Conservation (phyloP, 352 stramenopile genomes). For the Phytophthora chlamydospora region DNA sequence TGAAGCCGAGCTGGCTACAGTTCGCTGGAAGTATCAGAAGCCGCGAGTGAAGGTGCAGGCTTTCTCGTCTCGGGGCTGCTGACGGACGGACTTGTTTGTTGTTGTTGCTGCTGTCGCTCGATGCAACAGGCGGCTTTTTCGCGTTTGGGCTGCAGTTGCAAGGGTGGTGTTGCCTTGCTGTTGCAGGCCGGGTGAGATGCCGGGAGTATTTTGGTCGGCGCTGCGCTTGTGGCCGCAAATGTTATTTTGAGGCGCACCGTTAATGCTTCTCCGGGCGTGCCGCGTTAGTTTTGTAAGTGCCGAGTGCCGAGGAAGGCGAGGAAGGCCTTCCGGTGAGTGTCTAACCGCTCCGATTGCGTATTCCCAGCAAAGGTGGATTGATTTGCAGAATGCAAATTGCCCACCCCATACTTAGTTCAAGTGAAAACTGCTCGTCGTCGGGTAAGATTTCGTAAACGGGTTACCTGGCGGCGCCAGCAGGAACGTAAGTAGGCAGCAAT, state of each 20-base stretch:
- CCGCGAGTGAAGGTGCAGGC: slow-evolving; percentile 30
- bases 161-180: slow-evolving; percentile 10
- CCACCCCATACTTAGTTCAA: slow-evolving; percentile 20
- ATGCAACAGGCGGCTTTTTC: slow-evolving; percentile 34
- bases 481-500: slow-evolving; percentile 19
- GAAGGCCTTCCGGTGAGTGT: slow-evolving; percentile 7
- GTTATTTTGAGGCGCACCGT: slow-evolving; percentile 49
- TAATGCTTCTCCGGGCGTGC: slow-evolving; percentile 20
- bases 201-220: slow-evolving; percentile 39
- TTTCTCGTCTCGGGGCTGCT: slow-evolving; percentile 39
- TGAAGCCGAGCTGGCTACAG: slow-evolving; percentile 25
- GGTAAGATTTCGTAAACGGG: slow-evolving; percentile 29
- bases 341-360: slow-evolving; percentile 36
- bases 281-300: slow-evolving; percentile 31
- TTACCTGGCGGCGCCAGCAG: slow-evolving; percentile 1
- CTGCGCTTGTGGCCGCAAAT: slow-evolving; percentile 10
- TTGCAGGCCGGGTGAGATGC: slow-evolving; percentile 26
- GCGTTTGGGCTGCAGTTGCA: slow-evolving; percentile 30
- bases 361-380: slow-evolving; percentile 10
- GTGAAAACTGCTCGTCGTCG: slow-evolving; percentile 18
- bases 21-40: slow-evolving; percentile 23
- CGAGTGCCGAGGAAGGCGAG: too few relatives aligned
- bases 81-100: slow-evolving; percentile 8
- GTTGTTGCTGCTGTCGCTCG: slow-evolving; percentile 13
- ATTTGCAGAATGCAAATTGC: slow-evolving; percentile 20